phyloP scores from a whole-genome alignment of 2,329 filamentous ascomycete genomes.

The Penicillium oxalicum region DNA sequence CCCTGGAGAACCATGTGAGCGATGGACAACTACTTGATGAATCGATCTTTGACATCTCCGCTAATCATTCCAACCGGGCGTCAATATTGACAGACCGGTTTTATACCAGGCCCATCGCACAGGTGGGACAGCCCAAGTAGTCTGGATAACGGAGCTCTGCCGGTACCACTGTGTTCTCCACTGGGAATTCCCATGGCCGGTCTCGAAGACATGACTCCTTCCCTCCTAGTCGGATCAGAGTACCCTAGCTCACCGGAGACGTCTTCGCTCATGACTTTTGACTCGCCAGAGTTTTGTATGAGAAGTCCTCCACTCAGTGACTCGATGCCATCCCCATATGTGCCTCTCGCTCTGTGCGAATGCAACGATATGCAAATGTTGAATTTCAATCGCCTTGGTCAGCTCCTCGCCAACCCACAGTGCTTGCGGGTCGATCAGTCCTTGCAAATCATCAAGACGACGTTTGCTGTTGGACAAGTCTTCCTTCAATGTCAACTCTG shows the following conservation, averaged over 20 bases:
- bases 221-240: conserved; percentile 6
- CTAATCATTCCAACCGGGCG: neutral
- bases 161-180: conserved; percentile 15
- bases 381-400: conserved; percentile 28
- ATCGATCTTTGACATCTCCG: neutral
- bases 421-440: conserved; percentile 29
- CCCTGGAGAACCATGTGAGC: conserved; percentile 18
- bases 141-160: conserved; percentile 14
- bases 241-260: conserved; percentile 26
- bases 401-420: conserved; percentile 21
- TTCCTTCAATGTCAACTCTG: conserved; percentile 29
- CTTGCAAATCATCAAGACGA: conserved; percentile 27
- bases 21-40: neutral
- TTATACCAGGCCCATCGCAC: conserved; percentile 15
- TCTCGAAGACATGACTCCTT: neutral
- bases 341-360: conserved; percentile 20
- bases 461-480: conserved; percentile 25
- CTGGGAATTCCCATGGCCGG: neutral
- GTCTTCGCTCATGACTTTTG: conserved; percentile 26
- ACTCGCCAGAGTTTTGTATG: conserved; percentile 23
- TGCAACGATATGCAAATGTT: conserved; percentile 28
- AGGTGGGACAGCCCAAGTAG: conserved; percentile 26
- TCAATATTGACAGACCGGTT: conserved; percentile 9
- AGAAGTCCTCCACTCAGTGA: conserved; percentile 25
- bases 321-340: conserved; percentile 20